These are phyloP conservation scores for Cucumis cinereus DNA, from an alignment of 306 rosid species.

Conservation along the genomic window DNA sequence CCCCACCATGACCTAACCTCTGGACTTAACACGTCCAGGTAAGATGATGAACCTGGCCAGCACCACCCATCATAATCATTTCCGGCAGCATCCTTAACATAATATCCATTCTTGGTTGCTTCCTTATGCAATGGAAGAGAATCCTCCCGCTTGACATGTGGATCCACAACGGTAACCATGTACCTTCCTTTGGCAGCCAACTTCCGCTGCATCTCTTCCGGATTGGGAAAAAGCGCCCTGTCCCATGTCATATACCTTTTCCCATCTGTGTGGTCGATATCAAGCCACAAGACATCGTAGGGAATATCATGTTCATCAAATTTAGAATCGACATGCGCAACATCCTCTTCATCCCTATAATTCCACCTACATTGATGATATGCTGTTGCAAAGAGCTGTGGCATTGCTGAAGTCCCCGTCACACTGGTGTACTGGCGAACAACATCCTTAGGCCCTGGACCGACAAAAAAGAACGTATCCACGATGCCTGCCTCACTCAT, in stretches of 20 bases:
- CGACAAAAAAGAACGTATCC: constrained; percentile 68
- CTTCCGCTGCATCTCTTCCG: constrained; percentile 92
- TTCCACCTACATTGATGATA: constrained; percentile 98
- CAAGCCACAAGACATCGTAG: constrained; percentile 96
- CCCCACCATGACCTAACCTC: constrained; percentile 91
- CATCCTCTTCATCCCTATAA: constrained; percentile 93
- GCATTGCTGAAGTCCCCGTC: constrained; percentile 71
- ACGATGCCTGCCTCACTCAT: constrained; percentile 92
- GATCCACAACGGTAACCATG: constrained; percentile 94
- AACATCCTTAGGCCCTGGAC: constrained; percentile 81
- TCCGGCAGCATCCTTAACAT: constrained; percentile 81
- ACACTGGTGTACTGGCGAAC: constrained; percentile 63
- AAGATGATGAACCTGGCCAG: constrained; percentile 97
- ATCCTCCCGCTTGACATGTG: constrained; percentile 85
- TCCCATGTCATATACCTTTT: constrained; percentile 96
- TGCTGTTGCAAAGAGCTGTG: constrained; percentile 67
- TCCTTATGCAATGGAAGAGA: constrained; percentile 58
- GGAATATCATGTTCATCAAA: constrained; percentile 88
- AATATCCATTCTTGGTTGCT: constrained; percentile 65
- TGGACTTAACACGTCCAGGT: constrained; percentile 58
- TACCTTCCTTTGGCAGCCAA: constrained; percentile 68
- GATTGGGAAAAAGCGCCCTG: constrained; percentile 56
- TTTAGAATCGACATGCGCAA: constrained; percentile 69
- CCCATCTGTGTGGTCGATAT: constrained; percentile 89
- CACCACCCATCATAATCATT: constrained; percentile 96